Base-by-base conservation (phyloP, 140 eudicot species). In the Erigeron philadelphicus region DNA sequence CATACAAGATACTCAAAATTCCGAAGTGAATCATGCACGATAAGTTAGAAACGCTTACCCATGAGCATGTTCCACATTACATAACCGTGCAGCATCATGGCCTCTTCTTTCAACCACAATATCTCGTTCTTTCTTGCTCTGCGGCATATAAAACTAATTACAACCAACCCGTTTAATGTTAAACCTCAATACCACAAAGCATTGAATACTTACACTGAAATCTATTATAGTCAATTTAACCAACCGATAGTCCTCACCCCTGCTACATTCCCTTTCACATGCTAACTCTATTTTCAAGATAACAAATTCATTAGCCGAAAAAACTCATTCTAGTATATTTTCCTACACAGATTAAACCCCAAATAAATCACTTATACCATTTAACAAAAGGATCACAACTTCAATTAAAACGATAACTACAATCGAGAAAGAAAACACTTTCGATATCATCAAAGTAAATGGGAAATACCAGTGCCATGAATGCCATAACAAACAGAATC, bases 221-320 rank as follows among this genome's bases (percentile, higher is more conserved):
- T 94, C 99, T 7, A 79, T 83, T 48, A 94, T 80, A 11, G 95
- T 94, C 72, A 94, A 85, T 78, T 89, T 94, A 77, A 94, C 83
- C 87, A 94, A 71, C 43, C 95, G 90, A 77, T 87, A 87, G 72
- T 94, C 99, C 75, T 94, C 99, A 49, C 99, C 99, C 82, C 95
- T 77, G 86, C 99, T 89, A 84, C 99, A 94, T 81, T 94, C 99
- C 79, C 98, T 84, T 80, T 94, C 99, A 77, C 99, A 94, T n/a
- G 86, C 87, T 66, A 94, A 21, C 81, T 94, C 99, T 93, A 64
- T 47, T 43, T 53, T 21, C 54, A 63, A 1, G 25, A 43, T 11
- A 23, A 61, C 62, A 52, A 13, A 56, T 47, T 52, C 16, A 76
- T 70, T 40, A 71, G 15, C 57, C 15, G 3, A 18, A 46, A 45